Percentiles rank a stretch among this genome's conserved stretches.
phyloP scores from a whole-genome alignment of 78 protist species.

The Diacronema lutheri region DNA sequence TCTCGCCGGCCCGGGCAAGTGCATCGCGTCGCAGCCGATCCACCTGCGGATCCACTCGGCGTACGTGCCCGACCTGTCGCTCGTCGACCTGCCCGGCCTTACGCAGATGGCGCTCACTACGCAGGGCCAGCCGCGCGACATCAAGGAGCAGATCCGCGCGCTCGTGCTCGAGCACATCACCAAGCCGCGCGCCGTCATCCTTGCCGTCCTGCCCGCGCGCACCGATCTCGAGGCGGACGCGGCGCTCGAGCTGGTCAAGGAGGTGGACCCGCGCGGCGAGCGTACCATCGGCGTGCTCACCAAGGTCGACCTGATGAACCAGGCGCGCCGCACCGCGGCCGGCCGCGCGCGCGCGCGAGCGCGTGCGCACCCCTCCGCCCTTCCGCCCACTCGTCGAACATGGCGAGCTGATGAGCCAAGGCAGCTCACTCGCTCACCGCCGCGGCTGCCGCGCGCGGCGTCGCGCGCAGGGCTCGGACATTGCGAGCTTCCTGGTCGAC shows the following conservation, averaged over 20 bases:
- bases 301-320: constrained; percentile 41
- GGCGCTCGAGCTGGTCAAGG: constrained; percentile 27
- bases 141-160: constrained; percentile 19
- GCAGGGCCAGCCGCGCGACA: constrained; percentile 32
- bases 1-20: constrained; percentile 8
- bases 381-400: too few species aligned
- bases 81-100: constrained; percentile 34
- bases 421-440: too few species aligned
- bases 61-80: constrained; percentile 18
- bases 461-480: constrained; percentile 33
- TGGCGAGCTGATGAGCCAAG: too few species aligned
- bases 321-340: too few species aligned
- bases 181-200: too few species aligned
- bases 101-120: constrained; percentile 28
- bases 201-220: constrained; percentile 2
- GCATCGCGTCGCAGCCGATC: not conserved
- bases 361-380: too few species aligned
- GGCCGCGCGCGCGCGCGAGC: too few species aligned
- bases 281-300: constrained; percentile 38
- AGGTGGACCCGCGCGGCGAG: constrained; percentile 22
- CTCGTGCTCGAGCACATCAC: not conserved
- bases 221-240: constrained; percentile 27
- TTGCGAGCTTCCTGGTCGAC: not conserved
- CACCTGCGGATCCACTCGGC: constrained; percentile 14
- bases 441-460: too few species aligned